A percentile compares a stretch with the other conserved stretches of the same genome.
Evolutionary conservation across 2,329 filamentous ascomycete species (phyloP).

Genomic region (Arachnopeziza araneosa): DNA sequence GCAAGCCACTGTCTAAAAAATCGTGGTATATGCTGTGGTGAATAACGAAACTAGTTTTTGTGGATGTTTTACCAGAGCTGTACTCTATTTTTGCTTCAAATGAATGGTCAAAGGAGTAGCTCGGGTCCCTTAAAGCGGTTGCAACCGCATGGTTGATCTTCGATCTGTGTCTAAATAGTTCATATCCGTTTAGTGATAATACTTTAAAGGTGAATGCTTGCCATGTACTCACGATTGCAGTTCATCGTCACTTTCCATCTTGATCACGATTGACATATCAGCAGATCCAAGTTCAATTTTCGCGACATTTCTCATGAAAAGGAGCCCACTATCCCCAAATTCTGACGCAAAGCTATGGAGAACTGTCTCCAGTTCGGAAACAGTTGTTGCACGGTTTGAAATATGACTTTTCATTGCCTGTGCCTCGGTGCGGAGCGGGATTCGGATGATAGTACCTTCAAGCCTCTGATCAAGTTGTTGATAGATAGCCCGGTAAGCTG

Average conservation of each 20-base stretch:
- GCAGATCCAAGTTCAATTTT: slow-evolving; percentile 18
- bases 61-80: background rate
- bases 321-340: slow-evolving; percentile 25
- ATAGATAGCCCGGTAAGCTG: slow-evolving; percentile 25
- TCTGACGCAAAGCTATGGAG: slow-evolving; percentile 25
- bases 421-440: slow-evolving; percentile 28
- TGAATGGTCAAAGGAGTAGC: slow-evolving; percentile 15
- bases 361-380: slow-evolving; percentile 25
- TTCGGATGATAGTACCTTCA: slow-evolving; percentile 31
- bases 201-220: background rate
- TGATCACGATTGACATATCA: slow-evolving; percentile 11
- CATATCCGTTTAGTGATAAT: background rate
- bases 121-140: slow-evolving; percentile 1
- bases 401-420: slow-evolving; percentile 29
- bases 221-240: slow-evolving; percentile 15
- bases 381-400: slow-evolving; percentile 18
- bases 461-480: slow-evolving; percentile 14
- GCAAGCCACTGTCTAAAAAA: slow-evolving; percentile 17
- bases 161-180: slow-evolving; percentile 13
- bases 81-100: slow-evolving; percentile 14
- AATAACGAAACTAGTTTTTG: slow-evolving; percentile 16
- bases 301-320: slow-evolving; percentile 31
- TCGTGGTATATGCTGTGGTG: slow-evolving; percentile 28
- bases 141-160: slow-evolving; percentile 18
- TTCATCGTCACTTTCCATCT: slow-evolving; percentile 9